Conservation (phyloP, 2,329 filamentous ascomycete genomes). For the Berkeleyomyces rouxiae region DNA sequence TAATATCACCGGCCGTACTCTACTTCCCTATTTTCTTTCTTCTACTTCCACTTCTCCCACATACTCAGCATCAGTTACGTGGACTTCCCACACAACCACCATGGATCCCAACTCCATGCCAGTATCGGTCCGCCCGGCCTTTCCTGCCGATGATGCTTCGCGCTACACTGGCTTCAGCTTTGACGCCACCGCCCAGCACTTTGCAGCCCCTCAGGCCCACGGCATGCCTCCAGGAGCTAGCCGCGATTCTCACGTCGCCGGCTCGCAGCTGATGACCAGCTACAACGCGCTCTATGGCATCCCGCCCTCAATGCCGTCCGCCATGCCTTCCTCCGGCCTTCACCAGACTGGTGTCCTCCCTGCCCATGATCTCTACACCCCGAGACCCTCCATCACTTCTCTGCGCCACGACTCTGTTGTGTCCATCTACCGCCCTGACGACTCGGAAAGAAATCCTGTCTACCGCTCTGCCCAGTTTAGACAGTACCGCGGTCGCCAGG, state of each 20-base stretch:
- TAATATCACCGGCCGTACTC: background rate
- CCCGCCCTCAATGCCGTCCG: conserved; percentile 1
- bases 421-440: conserved; percentile 9
- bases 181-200: conserved; percentile 22
- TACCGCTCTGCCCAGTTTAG: conserved; percentile 46
- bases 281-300: conserved; percentile 11
- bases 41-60: background rate
- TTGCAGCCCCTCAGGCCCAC: conserved; percentile 29
- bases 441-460: conserved; percentile 36
- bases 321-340: background rate
- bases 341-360: background rate
- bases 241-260: conserved; percentile 1
- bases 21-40: conserved; percentile 11
- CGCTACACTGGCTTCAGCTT: conserved; percentile 8
- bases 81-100: background rate
- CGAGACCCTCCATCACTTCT: conserved; percentile 5
- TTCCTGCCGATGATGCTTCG: background rate
- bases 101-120: conserved; percentile 10
- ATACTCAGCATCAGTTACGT: background rate
- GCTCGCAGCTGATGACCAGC: conserved; percentile 4
- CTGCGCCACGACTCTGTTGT: conserved; percentile 10
- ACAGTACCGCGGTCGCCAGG: conserved; percentile 48
- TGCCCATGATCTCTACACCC: conserved; percentile 3
- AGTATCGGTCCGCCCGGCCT: conserved; percentile 2
- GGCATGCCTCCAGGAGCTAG: conserved; percentile 24